Evolutionary conservation across 306 rosid genomes (phyloP), one percentile per base, ranked within the genome.

Genomic region (Cucumis sativus): DNA sequence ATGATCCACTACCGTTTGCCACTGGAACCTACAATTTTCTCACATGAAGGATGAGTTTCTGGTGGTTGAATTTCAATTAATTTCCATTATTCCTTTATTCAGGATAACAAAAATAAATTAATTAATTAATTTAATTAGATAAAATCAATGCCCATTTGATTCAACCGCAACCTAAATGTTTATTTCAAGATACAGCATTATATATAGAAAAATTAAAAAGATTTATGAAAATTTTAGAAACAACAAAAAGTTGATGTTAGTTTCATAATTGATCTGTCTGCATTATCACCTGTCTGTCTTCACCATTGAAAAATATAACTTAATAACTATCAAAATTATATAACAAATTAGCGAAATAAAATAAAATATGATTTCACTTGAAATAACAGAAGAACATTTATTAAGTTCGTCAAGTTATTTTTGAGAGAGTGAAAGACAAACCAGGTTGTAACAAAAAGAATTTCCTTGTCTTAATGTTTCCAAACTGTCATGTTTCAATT

Each of bases 1-100:
- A 89, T 23, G 96, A 92, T 68, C 93, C 98, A 86, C 98, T 83
- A 83, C 98, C 99, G 88, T 96, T 95, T 84, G 99, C 96, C 80
- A 96, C 92, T 69, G 99, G 99, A 84, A 96, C 98, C 99, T 91
- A 79, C 49, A 60, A 83, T 81, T 84, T 64, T 68, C 77, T 49
- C 83, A 74, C 55, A 72, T 64, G 59, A 67, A 70, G 76, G 43
- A 79, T 80, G 60, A 71, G 82, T 83, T 5, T 77, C 41, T 49
- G 75, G 21, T 0, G 23, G 75, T 70, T 70, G 75, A 70, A 18
- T 45, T 70, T 70, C 75, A 47, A 70, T 23, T 47, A 23, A 70
- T 70, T 21, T 28, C 30, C 25, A 0, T 23, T 23, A 23, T 23
- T 68, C 23, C 28, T 20, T 43, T 69, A 14, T 23, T 47, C 75